Percentiles rank a stretch among this genome's conserved stretches.
These are phyloP conservation scores for Xylariaceae sp. DNA, from an alignment of 2,329 filamentous ascomycete species.

Conservation along the genomic window DNA sequence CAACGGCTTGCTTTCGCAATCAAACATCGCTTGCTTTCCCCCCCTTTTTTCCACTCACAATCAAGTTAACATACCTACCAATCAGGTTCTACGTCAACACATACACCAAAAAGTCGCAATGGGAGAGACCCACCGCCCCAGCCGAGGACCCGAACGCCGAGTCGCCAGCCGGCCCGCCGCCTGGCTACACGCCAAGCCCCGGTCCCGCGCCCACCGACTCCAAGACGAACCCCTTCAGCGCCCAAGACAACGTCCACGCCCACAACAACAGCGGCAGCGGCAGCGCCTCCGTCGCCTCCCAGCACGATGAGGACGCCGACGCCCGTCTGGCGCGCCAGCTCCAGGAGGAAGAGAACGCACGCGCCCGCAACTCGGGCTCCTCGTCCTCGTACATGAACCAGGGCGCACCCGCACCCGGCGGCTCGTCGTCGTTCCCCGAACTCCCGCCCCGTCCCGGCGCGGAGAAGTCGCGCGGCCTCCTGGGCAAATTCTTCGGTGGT, in stretches of 20 bases:
- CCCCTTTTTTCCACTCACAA: not conserved
- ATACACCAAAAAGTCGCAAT: conserved; percentile 82
- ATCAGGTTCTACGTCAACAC: conserved; percentile 85
- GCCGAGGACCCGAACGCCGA: conserved; percentile 47
- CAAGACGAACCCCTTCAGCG: conserved; percentile 67
- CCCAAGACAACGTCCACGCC: conserved; percentile 24
- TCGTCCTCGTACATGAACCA: conserved; percentile 31
- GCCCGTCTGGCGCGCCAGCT: conserved; percentile 63
- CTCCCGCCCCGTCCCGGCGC: conserved; percentile 38
- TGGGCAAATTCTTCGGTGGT: conserved; percentile 32
- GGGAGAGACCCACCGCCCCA: conserved; percentile 74
- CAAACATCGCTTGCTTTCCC: not conserved
- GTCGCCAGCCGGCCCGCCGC: conserved; percentile 57
- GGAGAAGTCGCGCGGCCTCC: conserved; percentile 40
- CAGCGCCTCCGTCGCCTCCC: conserved; percentile 15
- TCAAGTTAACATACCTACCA: conserved; percentile 1
- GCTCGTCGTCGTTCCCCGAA: conserved; percentile 30
- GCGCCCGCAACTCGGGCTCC: conserved; percentile 29
- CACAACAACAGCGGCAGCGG: conserved; percentile 2
- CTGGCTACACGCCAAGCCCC: conserved; percentile 55
- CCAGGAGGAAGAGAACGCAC: conserved; percentile 77
- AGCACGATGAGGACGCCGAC: conserved; percentile 31
- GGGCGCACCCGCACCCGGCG: conserved; percentile 12
- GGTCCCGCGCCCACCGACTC: conserved; percentile 44
- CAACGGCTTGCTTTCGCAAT: too few relatives aligned